These are phyloP conservation scores for Stemphylium vesicarium DNA, from an alignment of 2,329 filamentous ascomycete genomes.

Conservation along the genomic window DNA sequence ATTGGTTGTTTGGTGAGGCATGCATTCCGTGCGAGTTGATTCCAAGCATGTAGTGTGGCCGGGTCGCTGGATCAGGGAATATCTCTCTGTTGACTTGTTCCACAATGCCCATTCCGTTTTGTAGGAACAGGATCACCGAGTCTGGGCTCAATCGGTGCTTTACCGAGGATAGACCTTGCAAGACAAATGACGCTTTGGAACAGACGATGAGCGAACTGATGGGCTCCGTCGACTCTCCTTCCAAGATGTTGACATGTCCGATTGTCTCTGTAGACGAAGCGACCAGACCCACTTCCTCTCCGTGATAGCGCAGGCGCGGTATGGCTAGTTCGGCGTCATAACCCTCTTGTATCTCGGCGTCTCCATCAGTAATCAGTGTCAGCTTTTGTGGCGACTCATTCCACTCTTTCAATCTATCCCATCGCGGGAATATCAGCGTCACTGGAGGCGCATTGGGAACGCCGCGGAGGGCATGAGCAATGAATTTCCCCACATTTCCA, in stretches of 20 bases:
- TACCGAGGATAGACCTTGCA: constrained; percentile 70
- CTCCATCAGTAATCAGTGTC: constrained; percentile 54
- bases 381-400: constrained; percentile 52
- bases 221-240: constrained; percentile 50
- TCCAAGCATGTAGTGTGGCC: constrained; percentile 80
- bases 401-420: constrained; percentile 55
- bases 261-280: constrained; percentile 12
- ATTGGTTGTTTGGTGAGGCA: constrained; percentile 51
- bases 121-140: constrained; percentile 77
- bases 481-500: constrained; percentile 80
- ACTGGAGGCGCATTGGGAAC: constrained; percentile 71
- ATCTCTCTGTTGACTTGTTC: constrained; percentile 75
- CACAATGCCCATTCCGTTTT: constrained; percentile 83
- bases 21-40: constrained; percentile 66
- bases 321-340: constrained; percentile 55
- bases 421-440: constrained; percentile 76
- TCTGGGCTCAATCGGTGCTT: constrained; percentile 69
- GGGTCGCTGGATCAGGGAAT: constrained; percentile 68
- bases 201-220: constrained; percentile 80
- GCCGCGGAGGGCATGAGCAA: constrained; percentile 73
- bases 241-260: constrained; percentile 7
- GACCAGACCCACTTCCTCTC: constrained; percentile 39
- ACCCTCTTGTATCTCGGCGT: constrained; percentile 48
- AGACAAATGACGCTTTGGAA: constrained; percentile 73
- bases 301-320: constrained; percentile 47